A percentile compares a stretch with the other conserved stretches of the same genome.
Evolutionary conservation across 1,284 basidiomycete species (phyloP).

Genomic region (Ceraceosorus bombacis): DNA sequence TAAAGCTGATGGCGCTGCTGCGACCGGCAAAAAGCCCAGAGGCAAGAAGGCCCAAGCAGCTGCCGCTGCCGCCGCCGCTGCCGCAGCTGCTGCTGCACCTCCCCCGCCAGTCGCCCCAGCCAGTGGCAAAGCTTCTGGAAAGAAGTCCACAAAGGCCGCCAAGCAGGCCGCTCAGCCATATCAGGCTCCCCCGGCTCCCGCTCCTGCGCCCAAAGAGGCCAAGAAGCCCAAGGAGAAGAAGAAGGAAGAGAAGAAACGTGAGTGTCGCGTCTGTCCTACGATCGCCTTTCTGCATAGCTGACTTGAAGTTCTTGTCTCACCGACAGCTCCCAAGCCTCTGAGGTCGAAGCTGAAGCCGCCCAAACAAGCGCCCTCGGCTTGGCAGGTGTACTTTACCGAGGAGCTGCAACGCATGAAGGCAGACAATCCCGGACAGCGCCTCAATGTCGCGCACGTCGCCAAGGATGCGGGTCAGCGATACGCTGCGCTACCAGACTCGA

Average conservation of each 20-base stretch:
- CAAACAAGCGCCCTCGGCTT: conserved; percentile 85
- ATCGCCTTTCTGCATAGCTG: neutral
- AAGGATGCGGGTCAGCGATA: conserved; percentile 90
- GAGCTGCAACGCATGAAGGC: conserved; percentile 79
- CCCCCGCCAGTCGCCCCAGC: conserved; percentile 20
- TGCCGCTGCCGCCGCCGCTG: conserved; percentile 23
- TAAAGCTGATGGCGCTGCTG: too few species aligned
- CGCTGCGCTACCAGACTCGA: conserved; percentile 65
- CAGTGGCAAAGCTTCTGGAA: conserved; percentile 11
- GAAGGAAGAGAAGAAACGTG: conserved; percentile 8
- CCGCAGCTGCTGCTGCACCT: conserved; percentile 26
- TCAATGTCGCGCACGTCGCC: conserved; percentile 90
- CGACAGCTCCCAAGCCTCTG: conserved; percentile 43
- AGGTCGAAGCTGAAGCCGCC: conserved; percentile 67
- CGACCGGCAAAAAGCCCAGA: too few species aligned
- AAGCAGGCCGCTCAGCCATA: conserved; percentile 11
- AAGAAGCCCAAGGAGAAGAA: conserved; percentile 30
- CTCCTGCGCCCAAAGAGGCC: conserved; percentile 19
- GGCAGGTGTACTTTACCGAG: conserved; percentile 95
- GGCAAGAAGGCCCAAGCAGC: conserved; percentile 21
- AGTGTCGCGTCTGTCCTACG: neutral
- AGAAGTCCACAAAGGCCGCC: conserved; percentile 22
- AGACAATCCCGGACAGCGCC: conserved; percentile 54
- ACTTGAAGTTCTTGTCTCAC: neutral
- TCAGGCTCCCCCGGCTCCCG: conserved; percentile 17